These are phyloP conservation scores for Apiotrichum gamsii DNA, from an alignment of 1,284 basidiomycete species.

Conservation along the genomic window DNA sequence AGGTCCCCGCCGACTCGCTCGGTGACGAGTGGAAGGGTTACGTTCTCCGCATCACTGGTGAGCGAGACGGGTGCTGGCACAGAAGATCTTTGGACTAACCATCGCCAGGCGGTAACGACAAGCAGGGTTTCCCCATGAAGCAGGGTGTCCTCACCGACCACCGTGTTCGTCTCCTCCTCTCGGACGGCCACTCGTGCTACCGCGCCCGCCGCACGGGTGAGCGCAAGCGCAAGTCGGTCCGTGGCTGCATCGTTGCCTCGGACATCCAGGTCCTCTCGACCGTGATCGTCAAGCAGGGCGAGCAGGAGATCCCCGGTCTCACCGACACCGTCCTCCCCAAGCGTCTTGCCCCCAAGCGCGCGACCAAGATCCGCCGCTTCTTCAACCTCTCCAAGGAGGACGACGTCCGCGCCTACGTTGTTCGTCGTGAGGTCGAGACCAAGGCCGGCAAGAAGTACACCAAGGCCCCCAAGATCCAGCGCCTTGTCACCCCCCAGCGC, in stretches of 20 bases:
- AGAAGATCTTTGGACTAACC: not conserved
- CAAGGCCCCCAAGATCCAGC: constrained; percentile 73
- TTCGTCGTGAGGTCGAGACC: constrained; percentile 77
- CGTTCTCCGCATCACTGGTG: constrained; percentile 92
- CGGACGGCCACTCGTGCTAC: constrained; percentile 97
- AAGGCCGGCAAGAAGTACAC: constrained; percentile 98
- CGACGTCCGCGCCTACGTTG: constrained; percentile 95
- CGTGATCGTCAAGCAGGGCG: constrained; percentile 96
- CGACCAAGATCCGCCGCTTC: constrained; percentile 92
- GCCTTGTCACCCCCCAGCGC: constrained; percentile 87
- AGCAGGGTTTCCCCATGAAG: constrained; percentile 65
- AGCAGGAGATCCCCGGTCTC: constrained; percentile 81
- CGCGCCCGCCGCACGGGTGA: constrained; percentile 87
- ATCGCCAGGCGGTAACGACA: constrained; percentile 44
- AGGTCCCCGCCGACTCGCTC: constrained; percentile 77
- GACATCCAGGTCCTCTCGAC: constrained; percentile 94
- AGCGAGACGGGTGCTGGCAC: not conserved
- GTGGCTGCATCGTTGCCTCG: constrained; percentile 93
- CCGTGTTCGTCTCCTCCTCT: constrained; percentile 89
- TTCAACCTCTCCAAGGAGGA: constrained; percentile 98
- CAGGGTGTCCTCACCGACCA: constrained; percentile 94
- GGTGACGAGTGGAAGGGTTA: constrained; percentile 98
- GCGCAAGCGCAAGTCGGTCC: constrained; percentile 97
- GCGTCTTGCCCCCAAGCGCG: constrained; percentile 73
- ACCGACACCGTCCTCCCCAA: constrained; percentile 93